A percentile compares a stretch with the other conserved stretches of the same genome.
phyloP scores from a whole-genome alignment of 768 basidiomycete genomes.

The Goffeauzyma gilvescens region DNA sequence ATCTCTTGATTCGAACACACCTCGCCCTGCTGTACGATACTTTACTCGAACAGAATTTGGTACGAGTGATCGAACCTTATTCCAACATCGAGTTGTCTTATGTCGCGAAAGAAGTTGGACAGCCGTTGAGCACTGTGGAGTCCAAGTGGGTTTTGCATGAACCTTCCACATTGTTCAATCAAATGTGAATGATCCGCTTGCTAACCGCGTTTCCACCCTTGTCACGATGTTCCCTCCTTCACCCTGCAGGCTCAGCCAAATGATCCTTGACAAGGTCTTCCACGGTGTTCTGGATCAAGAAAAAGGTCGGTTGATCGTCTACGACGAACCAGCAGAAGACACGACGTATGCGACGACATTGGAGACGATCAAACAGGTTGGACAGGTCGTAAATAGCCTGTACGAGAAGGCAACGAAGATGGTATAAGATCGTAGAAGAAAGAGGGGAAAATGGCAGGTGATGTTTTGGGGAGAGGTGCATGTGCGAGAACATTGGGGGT shows the following conservation, averaged over 20 bases:
- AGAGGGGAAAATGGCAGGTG: too few species aligned
- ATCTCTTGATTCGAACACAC: slow-evolving; percentile 87
- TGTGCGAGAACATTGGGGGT: too few species aligned
- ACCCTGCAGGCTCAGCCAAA: slow-evolving; percentile 63
- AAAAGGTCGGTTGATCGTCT: slow-evolving; percentile 75
- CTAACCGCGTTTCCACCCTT: slow-evolving; percentile 2
- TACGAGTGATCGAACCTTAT: slow-evolving; percentile 91
- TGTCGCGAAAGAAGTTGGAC: slow-evolving; percentile 69
- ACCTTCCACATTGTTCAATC: background rate
- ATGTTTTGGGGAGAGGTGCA: too few species aligned
- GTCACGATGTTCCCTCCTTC: background rate
- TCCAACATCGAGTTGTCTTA: slow-evolving; percentile 75
- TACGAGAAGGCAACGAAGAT: slow-evolving; percentile 51
- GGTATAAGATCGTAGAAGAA: too few species aligned
- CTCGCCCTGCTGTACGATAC: slow-evolving; percentile 88
- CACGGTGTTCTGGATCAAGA: slow-evolving; percentile 94
- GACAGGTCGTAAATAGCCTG: slow-evolving; percentile 80
- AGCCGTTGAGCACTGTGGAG: slow-evolving; percentile 72
- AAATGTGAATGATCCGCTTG: too few species aligned
- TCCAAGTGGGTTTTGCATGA: slow-evolving; percentile 46
- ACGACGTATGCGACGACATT: slow-evolving; percentile 75
- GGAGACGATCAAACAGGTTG: slow-evolving; percentile 69
- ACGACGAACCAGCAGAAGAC: slow-evolving; percentile 71
- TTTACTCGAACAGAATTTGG: slow-evolving; percentile 80
- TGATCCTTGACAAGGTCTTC: slow-evolving; percentile 91